Percentiles rank a stretch among this genome's conserved stretches.
Evolutionary conservation across 768 basidiomycete genomes (phyloP).

Genomic region (Hypholoma fasciculare): DNA sequence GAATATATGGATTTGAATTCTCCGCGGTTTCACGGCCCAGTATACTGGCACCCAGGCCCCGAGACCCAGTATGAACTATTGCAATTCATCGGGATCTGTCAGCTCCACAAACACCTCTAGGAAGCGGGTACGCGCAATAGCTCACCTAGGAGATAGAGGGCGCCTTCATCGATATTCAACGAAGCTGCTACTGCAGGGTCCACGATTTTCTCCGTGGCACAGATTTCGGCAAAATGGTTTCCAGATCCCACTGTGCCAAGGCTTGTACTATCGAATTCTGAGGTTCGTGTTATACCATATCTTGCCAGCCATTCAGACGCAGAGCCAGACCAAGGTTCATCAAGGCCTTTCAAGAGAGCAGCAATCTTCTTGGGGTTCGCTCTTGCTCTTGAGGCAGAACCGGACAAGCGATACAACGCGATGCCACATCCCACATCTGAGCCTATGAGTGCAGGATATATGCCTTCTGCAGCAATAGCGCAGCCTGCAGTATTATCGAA

Average conservation of each 20-base stretch:
- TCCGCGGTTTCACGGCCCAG: conserved; percentile 25
- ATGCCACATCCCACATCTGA: conserved; percentile 41
- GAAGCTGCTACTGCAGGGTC: conserved; percentile 21
- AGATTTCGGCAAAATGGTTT: conserved; percentile 40
- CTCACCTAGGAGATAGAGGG: conserved; percentile 27
- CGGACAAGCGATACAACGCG: conserved; percentile 30
- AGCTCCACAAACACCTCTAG: too few species aligned
- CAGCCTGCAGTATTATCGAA: conserved; percentile 21
- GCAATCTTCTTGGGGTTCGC: conserved; percentile 30
- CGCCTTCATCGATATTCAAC: conserved; percentile 22
- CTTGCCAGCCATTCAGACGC: conserved; percentile 30
- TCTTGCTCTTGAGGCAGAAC: conserved; percentile 21
- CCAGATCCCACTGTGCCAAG: conserved; percentile 38
- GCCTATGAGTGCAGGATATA: conserved; percentile 40
- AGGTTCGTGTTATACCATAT: conserved; percentile 29
- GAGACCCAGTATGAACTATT: conserved; percentile 37
- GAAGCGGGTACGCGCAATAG: neutral
- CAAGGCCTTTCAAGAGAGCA: conserved; percentile 24
- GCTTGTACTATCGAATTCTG: conserved; percentile 20
- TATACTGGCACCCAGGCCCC: conserved; percentile 35
- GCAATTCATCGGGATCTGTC: neutral
- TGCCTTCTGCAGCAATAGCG: conserved; percentile 32
- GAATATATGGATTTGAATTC: conserved; percentile 35
- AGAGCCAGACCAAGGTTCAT: conserved; percentile 37
- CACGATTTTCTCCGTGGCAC: conserved; percentile 28